Conservation (phyloP, 176 grass and related monocot species). For the Oryza rufipogon region DNA sequence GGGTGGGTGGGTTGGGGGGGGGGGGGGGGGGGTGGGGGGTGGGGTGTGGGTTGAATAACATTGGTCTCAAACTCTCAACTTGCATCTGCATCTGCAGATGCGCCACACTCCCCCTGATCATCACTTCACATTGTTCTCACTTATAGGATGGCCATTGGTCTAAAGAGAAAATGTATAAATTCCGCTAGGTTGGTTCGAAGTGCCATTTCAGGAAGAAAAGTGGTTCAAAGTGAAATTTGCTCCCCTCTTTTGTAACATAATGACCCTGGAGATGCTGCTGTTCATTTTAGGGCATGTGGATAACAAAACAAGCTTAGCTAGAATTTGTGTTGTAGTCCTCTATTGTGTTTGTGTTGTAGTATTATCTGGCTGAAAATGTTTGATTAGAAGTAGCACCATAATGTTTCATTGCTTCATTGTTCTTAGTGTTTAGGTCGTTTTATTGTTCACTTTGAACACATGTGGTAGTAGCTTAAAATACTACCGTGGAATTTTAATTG, state of each 20-base stretch:
- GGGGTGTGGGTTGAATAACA: background rate
- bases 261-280: background rate
- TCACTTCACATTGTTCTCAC: too few species aligned
- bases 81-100: background rate
- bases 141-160: background rate
- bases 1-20: too few species aligned
- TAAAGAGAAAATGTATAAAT: background rate
- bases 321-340: background rate
- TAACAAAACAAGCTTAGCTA: background rate
- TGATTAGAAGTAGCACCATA: background rate
- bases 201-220: background rate
- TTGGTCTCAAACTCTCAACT: background rate
- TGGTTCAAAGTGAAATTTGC: background rate
- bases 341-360: background rate
- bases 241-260: background rate
- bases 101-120: too few species aligned
- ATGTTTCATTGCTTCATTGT: background rate
- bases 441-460: background rate
- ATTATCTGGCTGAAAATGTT: background rate
- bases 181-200: background rate
- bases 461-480: background rate
- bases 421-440: background rate
- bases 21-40: background rate
- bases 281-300: background rate
- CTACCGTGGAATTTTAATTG: background rate